A percentile compares a stretch with the other conserved stretches of the same genome.
phyloP scores from a whole-genome alignment of 2,329 filamentous ascomycete species.

The Penicillium sp. region DNA sequence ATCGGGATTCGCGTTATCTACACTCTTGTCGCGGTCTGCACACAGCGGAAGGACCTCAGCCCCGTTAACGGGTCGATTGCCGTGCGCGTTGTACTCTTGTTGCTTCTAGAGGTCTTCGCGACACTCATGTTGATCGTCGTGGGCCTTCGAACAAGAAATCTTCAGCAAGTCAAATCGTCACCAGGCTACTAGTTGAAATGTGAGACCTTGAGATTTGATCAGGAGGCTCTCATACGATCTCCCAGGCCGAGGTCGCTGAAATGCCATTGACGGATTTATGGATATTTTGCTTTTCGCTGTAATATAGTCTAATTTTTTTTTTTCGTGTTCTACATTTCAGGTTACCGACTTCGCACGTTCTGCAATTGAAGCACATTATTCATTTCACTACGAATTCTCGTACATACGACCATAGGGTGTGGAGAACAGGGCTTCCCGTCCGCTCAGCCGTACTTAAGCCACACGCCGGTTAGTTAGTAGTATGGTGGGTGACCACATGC shows the following conservation, averaged over 20 bases:
- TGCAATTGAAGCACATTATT: too few species aligned
- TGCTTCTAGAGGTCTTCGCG: constrained; percentile 2
- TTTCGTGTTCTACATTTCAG: too few species aligned
- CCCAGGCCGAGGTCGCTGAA: neutral
- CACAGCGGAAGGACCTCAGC: neutral
- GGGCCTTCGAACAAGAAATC: neutral
- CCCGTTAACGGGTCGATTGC: constrained; percentile 1
- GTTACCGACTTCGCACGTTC: too few species aligned
- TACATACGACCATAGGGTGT: too few species aligned
- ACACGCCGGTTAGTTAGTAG: too few species aligned
- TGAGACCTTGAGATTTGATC: neutral
- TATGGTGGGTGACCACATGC: too few species aligned
- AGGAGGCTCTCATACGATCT: neutral
- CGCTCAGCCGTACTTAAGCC: too few species aligned
- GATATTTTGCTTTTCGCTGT: too few species aligned
- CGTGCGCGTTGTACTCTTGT: constrained; percentile 4
- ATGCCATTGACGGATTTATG: too few species aligned
- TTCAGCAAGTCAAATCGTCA: neutral
- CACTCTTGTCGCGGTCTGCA: neutral
- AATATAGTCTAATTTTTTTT: too few species aligned
- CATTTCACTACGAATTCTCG: too few species aligned
- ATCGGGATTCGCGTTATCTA: neutral
- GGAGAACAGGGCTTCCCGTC: too few species aligned
- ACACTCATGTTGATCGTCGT: neutral
- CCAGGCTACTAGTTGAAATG: neutral